These are phyloP conservation scores for Diatrype stigma DNA, from an alignment of 2,329 filamentous ascomycete genomes.

Conservation along the genomic window DNA sequence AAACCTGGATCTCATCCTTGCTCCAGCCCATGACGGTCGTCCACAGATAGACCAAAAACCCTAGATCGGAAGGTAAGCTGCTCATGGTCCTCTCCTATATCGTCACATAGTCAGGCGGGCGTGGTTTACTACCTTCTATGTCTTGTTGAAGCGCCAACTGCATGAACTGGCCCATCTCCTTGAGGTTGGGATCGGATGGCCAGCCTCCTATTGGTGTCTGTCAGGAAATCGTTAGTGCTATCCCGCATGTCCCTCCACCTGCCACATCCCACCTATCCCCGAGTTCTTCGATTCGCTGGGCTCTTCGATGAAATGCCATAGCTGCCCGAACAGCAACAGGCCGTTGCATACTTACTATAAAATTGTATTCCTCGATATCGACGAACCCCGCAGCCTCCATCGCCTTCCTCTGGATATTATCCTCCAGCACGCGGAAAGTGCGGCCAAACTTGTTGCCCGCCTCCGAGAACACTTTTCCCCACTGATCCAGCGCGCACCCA, in stretches of 20 bases:
- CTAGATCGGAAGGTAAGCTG: slow-evolving; percentile 6
- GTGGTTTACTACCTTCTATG: slow-evolving; percentile 23
- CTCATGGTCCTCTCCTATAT: no score
- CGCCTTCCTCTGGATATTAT: slow-evolving; percentile 24
- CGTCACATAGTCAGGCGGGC: no score
- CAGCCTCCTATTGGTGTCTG: slow-evolving; percentile 36
- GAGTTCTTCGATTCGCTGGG: no score
- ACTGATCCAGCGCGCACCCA: slow-evolving; percentile 28
- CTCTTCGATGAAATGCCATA: no score
- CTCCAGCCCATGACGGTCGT: slow-evolving; percentile 21
- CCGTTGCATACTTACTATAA: slow-evolving; percentile 15
- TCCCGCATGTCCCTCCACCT: neutral
- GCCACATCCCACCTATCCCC: no score
- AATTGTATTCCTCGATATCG: slow-evolving; percentile 16
- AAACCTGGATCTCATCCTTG: slow-evolving; percentile 24
- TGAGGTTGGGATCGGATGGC: slow-evolving; percentile 32
- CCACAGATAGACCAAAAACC: slow-evolving; percentile 25
- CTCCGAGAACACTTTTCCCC: slow-evolving; percentile 30
- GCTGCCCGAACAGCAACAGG: no score
- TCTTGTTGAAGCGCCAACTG: slow-evolving; percentile 28
- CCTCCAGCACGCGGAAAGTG: slow-evolving; percentile 27
- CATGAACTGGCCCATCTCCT: slow-evolving; percentile 33
- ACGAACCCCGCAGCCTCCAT: slow-evolving; percentile 28
- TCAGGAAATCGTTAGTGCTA: neutral
- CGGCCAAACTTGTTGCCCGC: slow-evolving; percentile 29